Evolutionary conservation across 306 rosid species (phyloP).

Genomic region (Cyamopsis tetragonoloba): DNA sequence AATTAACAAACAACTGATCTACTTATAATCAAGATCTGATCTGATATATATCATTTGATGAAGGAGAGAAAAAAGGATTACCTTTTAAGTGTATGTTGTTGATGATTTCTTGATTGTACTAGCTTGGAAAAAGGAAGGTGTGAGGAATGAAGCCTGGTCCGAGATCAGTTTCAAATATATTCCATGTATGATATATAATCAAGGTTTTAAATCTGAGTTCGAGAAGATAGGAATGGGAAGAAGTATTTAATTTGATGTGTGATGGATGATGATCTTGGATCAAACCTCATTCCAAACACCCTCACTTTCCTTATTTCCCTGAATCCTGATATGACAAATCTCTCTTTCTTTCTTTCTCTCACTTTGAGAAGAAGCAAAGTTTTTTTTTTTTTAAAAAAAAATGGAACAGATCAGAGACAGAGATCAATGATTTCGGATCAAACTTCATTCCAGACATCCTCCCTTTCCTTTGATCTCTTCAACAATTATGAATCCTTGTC

Average conservation of each 20-base stretch:
- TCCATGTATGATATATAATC: slow-evolving; percentile 14
- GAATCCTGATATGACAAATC: slow-evolving; percentile 6
- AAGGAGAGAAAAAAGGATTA: background rate
- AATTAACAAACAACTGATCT: background rate
- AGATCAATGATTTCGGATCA: slow-evolving; percentile 62
- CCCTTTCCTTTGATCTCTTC: slow-evolving; percentile 36
- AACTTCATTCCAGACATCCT: slow-evolving; percentile 63
- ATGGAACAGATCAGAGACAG: background rate
- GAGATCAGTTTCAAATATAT: slow-evolving; percentile 51
- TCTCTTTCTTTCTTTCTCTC: slow-evolving; percentile 6
- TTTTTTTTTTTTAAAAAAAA: too few relatives aligned
- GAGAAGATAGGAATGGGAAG: background rate
- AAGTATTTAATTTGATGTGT: background rate
- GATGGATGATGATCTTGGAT: slow-evolving; percentile 47
- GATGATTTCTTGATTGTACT: slow-evolving; percentile 14
- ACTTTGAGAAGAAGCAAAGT: slow-evolving; percentile 2
- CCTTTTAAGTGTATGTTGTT: slow-evolving; percentile 24
- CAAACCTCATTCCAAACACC: slow-evolving; percentile 60
- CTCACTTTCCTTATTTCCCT: slow-evolving; percentile 34
- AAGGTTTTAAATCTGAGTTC: background rate
- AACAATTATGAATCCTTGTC: slow-evolving; percentile 2
- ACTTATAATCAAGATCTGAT: too few relatives aligned
- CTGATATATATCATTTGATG: slow-evolving; percentile 2
- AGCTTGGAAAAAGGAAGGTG: slow-evolving; percentile 58
- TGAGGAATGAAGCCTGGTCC: slow-evolving; percentile 94